Conservation (phyloP, 1,139 yeast species). For the Arxiozyma telluris region DNA sequence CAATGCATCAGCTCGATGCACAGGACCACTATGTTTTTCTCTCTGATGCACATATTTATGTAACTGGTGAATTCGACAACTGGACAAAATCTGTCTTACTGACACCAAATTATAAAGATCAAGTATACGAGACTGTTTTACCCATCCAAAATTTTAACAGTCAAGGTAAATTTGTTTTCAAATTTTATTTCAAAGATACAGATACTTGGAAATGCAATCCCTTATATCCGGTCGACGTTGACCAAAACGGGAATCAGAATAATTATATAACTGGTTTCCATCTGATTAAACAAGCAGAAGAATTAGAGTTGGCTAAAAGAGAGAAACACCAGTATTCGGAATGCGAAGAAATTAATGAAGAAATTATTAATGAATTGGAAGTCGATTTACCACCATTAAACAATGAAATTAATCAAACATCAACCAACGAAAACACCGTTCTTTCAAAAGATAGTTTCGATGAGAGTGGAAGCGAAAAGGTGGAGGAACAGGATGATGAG, state of each 20-base stretch:
- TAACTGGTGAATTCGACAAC: constrained; percentile 70
- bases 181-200: constrained; percentile 53
- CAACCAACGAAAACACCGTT: neutral
- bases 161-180: constrained; percentile 44
- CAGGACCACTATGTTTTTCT: neutral
- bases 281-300: constrained; percentile 16
- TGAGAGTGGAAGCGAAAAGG: neutral
- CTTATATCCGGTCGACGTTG: constrained; percentile 36
- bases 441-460: neutral
- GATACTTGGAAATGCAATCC: constrained; percentile 56
- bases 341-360: constrained; percentile 1
- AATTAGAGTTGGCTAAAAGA: constrained; percentile 13
- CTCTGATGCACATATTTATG: constrained; percentile 40
- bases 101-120: constrained; percentile 53
- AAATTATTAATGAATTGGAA: neutral
- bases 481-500: neutral
- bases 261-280: constrained; percentile 41
- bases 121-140: constrained; percentile 50
- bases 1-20: constrained; percentile 47
- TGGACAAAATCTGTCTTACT: constrained; percentile 58
- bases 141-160: constrained; percentile 37
- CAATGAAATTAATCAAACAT: neutral
- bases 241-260: constrained; percentile 52
- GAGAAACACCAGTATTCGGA: neutral
- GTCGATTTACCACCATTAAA: neutral